phyloP scores from a whole-genome alignment of 2,329 filamentous ascomycete genomes.

The Dactylonectria estremocensis region DNA sequence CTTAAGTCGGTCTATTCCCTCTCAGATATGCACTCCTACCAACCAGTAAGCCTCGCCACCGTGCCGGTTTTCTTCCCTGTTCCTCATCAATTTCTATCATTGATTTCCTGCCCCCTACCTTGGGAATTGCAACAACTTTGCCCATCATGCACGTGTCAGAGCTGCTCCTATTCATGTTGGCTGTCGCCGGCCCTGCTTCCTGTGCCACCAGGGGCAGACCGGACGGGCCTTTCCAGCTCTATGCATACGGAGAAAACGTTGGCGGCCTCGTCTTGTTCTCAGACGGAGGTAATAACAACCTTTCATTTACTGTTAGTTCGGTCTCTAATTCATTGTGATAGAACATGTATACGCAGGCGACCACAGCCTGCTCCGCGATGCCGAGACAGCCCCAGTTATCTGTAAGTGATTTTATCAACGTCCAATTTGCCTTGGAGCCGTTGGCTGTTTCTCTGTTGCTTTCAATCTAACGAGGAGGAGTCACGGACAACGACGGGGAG shows the following conservation, averaged over 20 bases:
- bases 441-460: background rate
- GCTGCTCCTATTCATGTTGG: background rate
- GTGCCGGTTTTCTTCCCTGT: background rate
- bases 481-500: background rate
- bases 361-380: background rate
- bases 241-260: background rate
- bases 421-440: background rate
- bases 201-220: background rate
- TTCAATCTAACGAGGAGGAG: background rate
- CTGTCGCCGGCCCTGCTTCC: background rate
- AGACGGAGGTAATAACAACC: background rate
- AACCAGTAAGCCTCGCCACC: background rate
- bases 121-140: background rate
- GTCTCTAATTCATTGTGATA: background rate
- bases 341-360: background rate
- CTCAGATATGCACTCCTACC: background rate
- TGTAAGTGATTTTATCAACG: background rate
- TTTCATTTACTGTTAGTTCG: background rate
- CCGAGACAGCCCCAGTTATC: background rate
- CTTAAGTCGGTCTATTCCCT: background rate
- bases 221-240: background rate
- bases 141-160: background rate
- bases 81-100: background rate
- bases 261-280: background rate
- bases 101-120: background rate